phyloP scores from a whole-genome alignment of 2,329 filamentous ascomycete species.

The Parasarocladium wereldwijsianum region DNA sequence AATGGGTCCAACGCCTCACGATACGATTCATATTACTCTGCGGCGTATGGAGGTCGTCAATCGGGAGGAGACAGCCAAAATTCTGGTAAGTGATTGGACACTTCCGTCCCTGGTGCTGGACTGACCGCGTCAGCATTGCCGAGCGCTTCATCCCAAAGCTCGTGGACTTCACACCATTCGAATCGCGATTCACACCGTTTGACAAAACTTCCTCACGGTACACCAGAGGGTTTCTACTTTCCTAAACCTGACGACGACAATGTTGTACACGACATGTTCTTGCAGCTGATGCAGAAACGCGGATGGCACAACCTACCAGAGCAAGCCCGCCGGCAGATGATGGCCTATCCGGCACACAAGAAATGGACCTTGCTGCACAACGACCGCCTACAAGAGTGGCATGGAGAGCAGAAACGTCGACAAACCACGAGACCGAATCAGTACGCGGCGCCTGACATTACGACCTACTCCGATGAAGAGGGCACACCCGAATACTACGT shows the following conservation, averaged over 20 bases:
- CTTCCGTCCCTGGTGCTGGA: conserved; percentile 3
- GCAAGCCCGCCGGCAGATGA: conserved; percentile 87
- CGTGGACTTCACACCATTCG: conserved; percentile 31
- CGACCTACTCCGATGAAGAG: conserved; percentile 78
- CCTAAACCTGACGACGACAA: conserved; percentile 66
- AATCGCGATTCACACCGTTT: conserved; percentile 41
- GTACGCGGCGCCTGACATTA: conserved; percentile 53
- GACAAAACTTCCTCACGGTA: conserved; percentile 32
- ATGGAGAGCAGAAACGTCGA: conserved; percentile 83
- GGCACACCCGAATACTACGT: conserved; percentile 98
- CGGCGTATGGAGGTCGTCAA: conserved; percentile 3
- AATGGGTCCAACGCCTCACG: conserved; percentile 39
- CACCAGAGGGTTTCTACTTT: conserved; percentile 43
- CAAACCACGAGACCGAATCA: conserved; percentile 59
- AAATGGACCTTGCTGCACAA: conserved; percentile 98
- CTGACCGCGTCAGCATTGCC: conserved; percentile 27
- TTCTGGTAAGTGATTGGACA: not conserved
- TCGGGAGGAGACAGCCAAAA: conserved; percentile 1
- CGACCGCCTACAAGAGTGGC: conserved; percentile 82
- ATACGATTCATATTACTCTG: conserved; percentile 41
- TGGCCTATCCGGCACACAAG: conserved; percentile 83
- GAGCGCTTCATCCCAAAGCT: conserved; percentile 41
- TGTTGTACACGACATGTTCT: conserved; percentile 80
- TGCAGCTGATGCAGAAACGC: conserved; percentile 90
- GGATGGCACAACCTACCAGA: conserved; percentile 96